Conservation (phyloP, 345 rosid genomes). For the Camelina sativa region DNA sequence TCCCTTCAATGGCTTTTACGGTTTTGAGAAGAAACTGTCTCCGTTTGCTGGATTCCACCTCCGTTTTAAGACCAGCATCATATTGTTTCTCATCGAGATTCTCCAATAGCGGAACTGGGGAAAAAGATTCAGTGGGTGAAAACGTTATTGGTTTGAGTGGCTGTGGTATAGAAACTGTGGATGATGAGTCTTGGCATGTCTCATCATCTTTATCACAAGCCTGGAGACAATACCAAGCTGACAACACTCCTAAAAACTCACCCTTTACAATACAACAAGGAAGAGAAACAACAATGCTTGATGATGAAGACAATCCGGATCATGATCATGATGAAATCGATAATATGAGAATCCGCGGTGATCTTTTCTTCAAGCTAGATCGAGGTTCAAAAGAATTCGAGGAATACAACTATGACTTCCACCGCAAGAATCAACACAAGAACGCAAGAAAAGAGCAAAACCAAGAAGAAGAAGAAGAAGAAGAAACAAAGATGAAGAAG, state of each 20-base stretch:
- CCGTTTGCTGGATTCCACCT: slow-evolving; percentile 12
- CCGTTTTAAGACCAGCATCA: slow-evolving; percentile 34
- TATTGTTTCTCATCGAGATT: slow-evolving; percentile 43
- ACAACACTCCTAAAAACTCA: slow-evolving; percentile 13
- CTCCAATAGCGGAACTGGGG: slow-evolving; percentile 2
- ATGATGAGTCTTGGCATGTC: slow-evolving; percentile 71
- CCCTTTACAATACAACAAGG: slow-evolving; percentile 29
- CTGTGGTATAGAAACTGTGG: slow-evolving; percentile 69
- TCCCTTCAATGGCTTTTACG: slow-evolving; percentile 38
- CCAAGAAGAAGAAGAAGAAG: slow-evolving; percentile 50
- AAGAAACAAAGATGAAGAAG: slow-evolving; percentile 38
- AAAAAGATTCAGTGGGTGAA: slow-evolving; percentile 1
- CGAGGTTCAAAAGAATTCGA: slow-evolving; percentile 76
- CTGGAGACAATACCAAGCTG: slow-evolving; percentile 48
- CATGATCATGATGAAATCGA: slow-evolving; percentile 72
- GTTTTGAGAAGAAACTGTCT: slow-evolving; percentile 40
- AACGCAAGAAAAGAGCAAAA: slow-evolving; percentile 46
- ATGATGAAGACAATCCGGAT: slow-evolving; percentile 47
- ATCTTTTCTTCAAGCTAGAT: slow-evolving; percentile 85
- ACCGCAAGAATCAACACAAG: slow-evolving; percentile 55
- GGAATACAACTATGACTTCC: slow-evolving; percentile 76
- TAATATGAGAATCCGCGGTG: slow-evolving; percentile 76
- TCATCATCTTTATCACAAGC: slow-evolving; percentile 63
- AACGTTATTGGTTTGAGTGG: slow-evolving; percentile 17
- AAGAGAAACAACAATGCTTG: slow-evolving; percentile 19